phyloP scores from a whole-genome alignment of 352 stramenopile genomes.

The Pythium volutum region DNA sequence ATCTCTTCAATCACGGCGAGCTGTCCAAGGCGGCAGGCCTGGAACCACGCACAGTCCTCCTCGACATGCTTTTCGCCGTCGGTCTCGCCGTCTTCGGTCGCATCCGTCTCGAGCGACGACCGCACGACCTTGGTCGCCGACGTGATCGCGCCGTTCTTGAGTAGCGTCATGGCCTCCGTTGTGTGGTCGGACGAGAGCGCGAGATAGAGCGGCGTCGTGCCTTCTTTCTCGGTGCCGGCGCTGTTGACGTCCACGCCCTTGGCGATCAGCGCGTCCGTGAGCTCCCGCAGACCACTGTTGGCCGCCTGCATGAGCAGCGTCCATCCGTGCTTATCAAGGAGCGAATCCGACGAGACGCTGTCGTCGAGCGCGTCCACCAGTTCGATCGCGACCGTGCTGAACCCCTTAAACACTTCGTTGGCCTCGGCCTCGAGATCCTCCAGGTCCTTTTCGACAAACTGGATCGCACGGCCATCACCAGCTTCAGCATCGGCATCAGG shows the following conservation, averaged over 20 bases:
- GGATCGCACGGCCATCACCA: conserved; percentile 10
- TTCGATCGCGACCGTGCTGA: conserved; percentile 46
- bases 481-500: conserved; percentile 8
- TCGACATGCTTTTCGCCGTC: conserved; percentile 37
- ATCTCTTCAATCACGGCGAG: conserved; percentile 75
- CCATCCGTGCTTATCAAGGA: conserved; percentile 76
- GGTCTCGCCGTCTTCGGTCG: conserved; percentile 17
- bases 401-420: conserved; percentile 60
- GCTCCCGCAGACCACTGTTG: conserved; percentile 61
- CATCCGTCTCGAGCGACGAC: conserved; percentile 32
- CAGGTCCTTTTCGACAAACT: conserved; percentile 56
- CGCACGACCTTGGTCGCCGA: conserved; percentile 70
- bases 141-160: conserved; percentile 61
- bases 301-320: conserved; percentile 84
- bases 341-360: conserved; percentile 36
- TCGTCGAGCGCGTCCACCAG: conserved; percentile 43
- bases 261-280: conserved; percentile 53
- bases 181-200: conserved; percentile 75
- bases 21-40: conserved; percentile 71
- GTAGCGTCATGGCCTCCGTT: conserved; percentile 59
- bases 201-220: conserved; percentile 64
- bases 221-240: conserved; percentile 40
- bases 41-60: conserved; percentile 73
- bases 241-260: conserved; percentile 62
- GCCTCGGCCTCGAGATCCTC: conserved; percentile 73